Percentiles rank a stretch among this genome's conserved stretches.
These are phyloP conservation scores for Knufia petricola DNA, from an alignment of 2,329 filamentous ascomycete species.

Conservation along the genomic window DNA sequence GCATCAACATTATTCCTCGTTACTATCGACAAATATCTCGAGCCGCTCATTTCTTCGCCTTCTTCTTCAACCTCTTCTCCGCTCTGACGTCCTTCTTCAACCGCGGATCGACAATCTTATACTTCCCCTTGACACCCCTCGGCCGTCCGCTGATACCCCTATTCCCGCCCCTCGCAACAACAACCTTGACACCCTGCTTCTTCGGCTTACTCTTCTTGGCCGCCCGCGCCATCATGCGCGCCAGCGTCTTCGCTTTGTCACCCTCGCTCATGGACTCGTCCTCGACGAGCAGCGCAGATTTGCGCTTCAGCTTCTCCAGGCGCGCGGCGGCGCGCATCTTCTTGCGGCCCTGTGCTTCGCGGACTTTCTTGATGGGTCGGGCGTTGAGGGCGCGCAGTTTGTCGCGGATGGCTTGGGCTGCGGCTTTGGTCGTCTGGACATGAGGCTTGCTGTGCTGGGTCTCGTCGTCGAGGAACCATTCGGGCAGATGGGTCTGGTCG, in stretches of 20 bases:
- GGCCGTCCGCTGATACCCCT: slow-evolving; percentile 78
- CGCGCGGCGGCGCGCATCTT: slow-evolving; percentile 88
- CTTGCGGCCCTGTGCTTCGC: slow-evolving; percentile 91
- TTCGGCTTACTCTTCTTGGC: slow-evolving; percentile 65
- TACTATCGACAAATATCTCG: too few species aligned
- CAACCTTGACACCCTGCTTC: slow-evolving; percentile 70
- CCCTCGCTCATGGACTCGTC: slow-evolving; percentile 91
- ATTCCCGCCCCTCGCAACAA: slow-evolving; percentile 78
- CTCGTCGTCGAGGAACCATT: slow-evolving; percentile 98
- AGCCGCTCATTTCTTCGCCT: slow-evolving; percentile 47
- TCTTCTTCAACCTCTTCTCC: slow-evolving; percentile 71
- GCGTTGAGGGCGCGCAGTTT: slow-evolving; percentile 89
- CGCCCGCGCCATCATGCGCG: slow-evolving; percentile 70
- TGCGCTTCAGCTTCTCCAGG: slow-evolving; percentile 93
- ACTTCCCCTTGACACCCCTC: slow-evolving; percentile 85
- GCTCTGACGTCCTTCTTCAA: slow-evolving; percentile 95
- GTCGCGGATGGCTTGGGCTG: slow-evolving; percentile 83
- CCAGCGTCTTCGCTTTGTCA: slow-evolving; percentile 82
- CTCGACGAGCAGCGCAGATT: slow-evolving; percentile 78
- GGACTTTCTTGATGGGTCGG: slow-evolving; percentile 96
- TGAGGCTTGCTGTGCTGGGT: slow-evolving; percentile 69
- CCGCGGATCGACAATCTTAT: slow-evolving; percentile 91
- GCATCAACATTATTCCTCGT: too few species aligned
- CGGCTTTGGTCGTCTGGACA: slow-evolving; percentile 85
- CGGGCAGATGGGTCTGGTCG: slow-evolving; percentile 81